Percentiles rank a stretch among this genome's conserved stretches.
phyloP scores from a whole-genome alignment of 805 yeast species.

The Saturnispora sekii region DNA sequence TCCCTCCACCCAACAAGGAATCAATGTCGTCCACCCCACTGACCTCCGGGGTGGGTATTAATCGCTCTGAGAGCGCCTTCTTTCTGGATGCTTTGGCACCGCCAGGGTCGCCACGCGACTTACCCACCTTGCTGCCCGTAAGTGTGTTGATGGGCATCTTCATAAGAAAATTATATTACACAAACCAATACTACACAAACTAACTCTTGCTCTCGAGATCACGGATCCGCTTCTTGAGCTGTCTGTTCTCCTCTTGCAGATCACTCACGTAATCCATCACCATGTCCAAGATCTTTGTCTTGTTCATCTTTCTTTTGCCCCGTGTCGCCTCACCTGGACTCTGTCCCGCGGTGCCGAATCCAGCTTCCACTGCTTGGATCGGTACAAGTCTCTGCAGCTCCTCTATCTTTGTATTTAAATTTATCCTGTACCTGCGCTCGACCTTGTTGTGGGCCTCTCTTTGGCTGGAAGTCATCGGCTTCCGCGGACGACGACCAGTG shows the following conservation, averaged over 20 bases:
- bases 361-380: conserved; percentile 39
- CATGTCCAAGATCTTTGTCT: conserved; percentile 57
- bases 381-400: conserved; percentile 60
- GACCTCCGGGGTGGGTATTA: too few relatives aligned
- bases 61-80: too few relatives aligned
- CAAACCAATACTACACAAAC: too few relatives aligned
- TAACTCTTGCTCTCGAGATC: too few relatives aligned
- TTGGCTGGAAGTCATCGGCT: conserved; percentile 32
- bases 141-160: too few relatives aligned
- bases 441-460: conserved; percentile 66
- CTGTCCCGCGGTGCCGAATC: conserved; percentile 27
- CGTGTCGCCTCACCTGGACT: background rate
- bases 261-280: conserved; percentile 48
- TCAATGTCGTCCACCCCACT: too few relatives aligned
- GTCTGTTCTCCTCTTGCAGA: background rate
- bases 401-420: conserved; percentile 63
- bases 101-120: too few relatives aligned
- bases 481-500: conserved; percentile 9
- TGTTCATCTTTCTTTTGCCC: conserved; percentile 40
- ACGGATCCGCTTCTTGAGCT: background rate
- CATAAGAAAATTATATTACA: too few relatives aligned
- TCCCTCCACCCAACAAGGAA: too few relatives aligned
- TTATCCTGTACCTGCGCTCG: conserved; percentile 61
- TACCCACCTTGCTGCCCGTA: too few relatives aligned
- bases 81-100: too few relatives aligned